Evolutionary conservation across 495 filamentous ascomycete genomes (phyloP), one percentile per base, ranked within the genome.

Genomic region (Lasiosphaeris hirsuta): DNA sequence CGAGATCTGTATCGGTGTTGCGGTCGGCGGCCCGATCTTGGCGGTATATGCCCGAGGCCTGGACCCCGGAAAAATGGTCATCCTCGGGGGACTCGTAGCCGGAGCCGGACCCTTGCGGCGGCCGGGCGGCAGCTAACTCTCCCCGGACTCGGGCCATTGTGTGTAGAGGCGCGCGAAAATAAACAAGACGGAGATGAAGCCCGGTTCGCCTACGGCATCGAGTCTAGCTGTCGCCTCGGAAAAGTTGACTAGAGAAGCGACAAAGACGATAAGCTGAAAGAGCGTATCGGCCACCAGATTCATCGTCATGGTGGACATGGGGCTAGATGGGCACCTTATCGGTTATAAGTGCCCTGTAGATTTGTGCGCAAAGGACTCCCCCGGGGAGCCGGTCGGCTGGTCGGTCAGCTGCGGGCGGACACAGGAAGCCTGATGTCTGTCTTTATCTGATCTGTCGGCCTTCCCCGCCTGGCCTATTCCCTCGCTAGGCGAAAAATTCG

Each of bases 21-120:
- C 34, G 43, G 39, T 35, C 51, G 39, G 41, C 44, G 18, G 35
- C 18, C 41, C 47, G 35, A 40, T 14, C 44, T 19, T n/a, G 56
- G 42, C 30, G 56, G 18, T 34, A 19, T 42, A 30, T 43, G 11
- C 36, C 10, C 10, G 18, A 23, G 43, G 14, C 18, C 3, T 17
- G 43, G 43, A 45, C 18, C 17, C 43, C 17, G 4, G 17, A 10
- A 23, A 56, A 23, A n/a, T n/a, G n/a, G 38, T 39, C 40, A 41
- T 63, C 60, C 11, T 49, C 51, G 18, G 60, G 60, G 13, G 60
- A 63, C 15, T 83, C 78, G 67, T 86, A 84, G 57, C 84, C 81
- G 59, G 72, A 77, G 60, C 76, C 82, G 43, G 92, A 92, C 80
- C 94, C 87, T 76, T 95, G 90, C 78, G 95, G 90, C 73, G 96